Evolutionary conservation across 169 alveolate species (phyloP), one percentile per base, ranked within the genome.

Genomic region (Babesia gibsoni): DNA sequence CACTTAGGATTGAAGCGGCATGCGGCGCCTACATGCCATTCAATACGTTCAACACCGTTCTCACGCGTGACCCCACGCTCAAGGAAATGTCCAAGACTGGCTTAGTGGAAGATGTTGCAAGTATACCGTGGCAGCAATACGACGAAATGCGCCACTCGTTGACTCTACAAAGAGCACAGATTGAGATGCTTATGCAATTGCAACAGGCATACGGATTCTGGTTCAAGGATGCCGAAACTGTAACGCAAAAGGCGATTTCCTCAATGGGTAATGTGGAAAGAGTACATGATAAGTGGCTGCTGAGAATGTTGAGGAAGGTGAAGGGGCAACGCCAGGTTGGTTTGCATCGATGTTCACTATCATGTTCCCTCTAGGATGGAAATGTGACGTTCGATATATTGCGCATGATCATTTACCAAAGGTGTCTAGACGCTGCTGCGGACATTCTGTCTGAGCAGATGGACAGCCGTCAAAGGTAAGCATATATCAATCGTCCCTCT

Each of bases 81-180:
- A 67, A 68, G 63, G 86, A 67, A 23, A 42, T 72, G 49, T 10
- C 61, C 22, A 32, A 37, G 33, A 14, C 67, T 5, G 77, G 65
- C n/a, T 20, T 66, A 12, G 77, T 52, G 20, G 73, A 61, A 29
- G 83, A 72, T 18, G 70, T 61, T 9, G 68, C 65, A 9, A 56
- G 41, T 14, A 66, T 67, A 23, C 73, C 70, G 29, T 67, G 81
- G 75, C 73, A 67, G 53, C 70, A 56, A 52, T 77, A 77, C 59
- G 86, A 77, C 82, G 86, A 77, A 22, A 67, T 77, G 82, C 70
- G 86, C 27, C 69, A 77, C 59, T 33, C 67, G 0, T 67, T 61
- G 58, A 58, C 70, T 7, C 52, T 77, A 22, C 61, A 67, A 33
- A 56, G 58, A 8, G 61, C 67, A 16, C 86, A 77, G 27, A 39